Evolutionary conservation across 2,329 filamentous ascomycete genomes (phyloP), one percentile per base, ranked within the genome.

Genomic region (Podosphaera xanthii): DNA sequence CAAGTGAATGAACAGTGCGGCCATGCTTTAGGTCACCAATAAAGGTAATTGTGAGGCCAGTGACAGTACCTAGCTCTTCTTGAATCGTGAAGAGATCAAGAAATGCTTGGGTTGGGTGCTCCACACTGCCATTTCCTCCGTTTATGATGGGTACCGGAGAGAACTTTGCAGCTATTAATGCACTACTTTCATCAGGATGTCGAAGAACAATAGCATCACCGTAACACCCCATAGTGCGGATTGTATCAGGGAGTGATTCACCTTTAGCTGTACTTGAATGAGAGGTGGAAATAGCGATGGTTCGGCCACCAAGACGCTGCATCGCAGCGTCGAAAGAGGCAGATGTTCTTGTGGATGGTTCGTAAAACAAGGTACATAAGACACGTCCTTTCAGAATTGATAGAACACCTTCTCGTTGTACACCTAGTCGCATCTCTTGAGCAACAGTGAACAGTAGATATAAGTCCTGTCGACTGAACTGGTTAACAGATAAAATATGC

Each of bases 41-140:
- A 71, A 98, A 98, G 57, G 92, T 98, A 69, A 98, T 94, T 52
- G 88, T 97, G 63, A 98, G 77, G 58, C 91, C 91, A 69, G 91
- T 90, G 60, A 97, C 91, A 0, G 90, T 96, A 63, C 92, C 92
- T 7, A 97, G 78, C 72, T 98, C 92, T 73, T 98, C 92, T 65
- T 92, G 87, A 69, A 98, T 98, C 59, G 92, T 97, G 76, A 96
- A 98, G 60, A 98, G 83, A 68, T 98, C 92, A 31, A 98, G 77
- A 78, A 98, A 92, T 0, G 92, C 92, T 73, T 98, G 92, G 0
- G 92, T 98, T 0, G 92, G 92, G 73, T 98, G 92, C 75, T 98
- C 92, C 67, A 87, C 83, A 72, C 86, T 89, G 63, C 92, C 92
- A 70, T 98, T 98, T 57, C 92, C 92, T 64, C 89, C 92, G 70